Evolutionary conservation across 371 early-diverging fungal genomes (phyloP), one percentile per base, ranked within the genome.

Genomic region (Syncephalastrum contaminatum): DNA sequence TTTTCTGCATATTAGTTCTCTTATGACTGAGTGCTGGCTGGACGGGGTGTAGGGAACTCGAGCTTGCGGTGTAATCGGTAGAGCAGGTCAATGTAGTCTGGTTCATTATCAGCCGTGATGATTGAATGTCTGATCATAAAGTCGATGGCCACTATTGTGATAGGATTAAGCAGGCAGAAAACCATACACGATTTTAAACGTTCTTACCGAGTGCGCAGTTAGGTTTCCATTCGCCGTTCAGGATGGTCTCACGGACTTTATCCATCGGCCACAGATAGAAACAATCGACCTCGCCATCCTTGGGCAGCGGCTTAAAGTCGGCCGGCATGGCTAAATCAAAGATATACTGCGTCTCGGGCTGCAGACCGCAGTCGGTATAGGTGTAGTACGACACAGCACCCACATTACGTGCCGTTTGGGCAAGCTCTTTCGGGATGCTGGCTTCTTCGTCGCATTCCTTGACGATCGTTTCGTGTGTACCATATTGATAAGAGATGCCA

Each of bases 381-480:
- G 76, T 78, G 25, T 83, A 88, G 62, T 92, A 93, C 22, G 86
- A 82, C n/a, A 95, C 72, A 0, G 77, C 76, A 15, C 90, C 91
- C 0, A 70, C 84, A 12, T 84, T 73, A 4, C 56, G 54, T 1
- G 89, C 85, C 51, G 64, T 74, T 19, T 59, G 42, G n/a, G 88
- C 85, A 42, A 89, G 55, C 0, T 66, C 53, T 4, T 36, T 22
- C 0, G 90, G 85, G 39, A 97, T 78, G 24, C 84, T 86, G 3
- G 92, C 96, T 65, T 97, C 97, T 71, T 97, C 98, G 56, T 79
- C 80, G 60, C 93, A 93, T 59, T 97, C 98, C 62, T 94, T 92
- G 30, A 93, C 58, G 15, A 93, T 76, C 2, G 90, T 88, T 21
- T 82, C 85, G 36, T 68, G 58, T 0, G 88, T 84, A 2, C 81